Percentiles rank a stretch among this genome's conserved stretches.
Conservation (phyloP, 306 rosid species). For the Oemleria cerasiformis region DNA sequence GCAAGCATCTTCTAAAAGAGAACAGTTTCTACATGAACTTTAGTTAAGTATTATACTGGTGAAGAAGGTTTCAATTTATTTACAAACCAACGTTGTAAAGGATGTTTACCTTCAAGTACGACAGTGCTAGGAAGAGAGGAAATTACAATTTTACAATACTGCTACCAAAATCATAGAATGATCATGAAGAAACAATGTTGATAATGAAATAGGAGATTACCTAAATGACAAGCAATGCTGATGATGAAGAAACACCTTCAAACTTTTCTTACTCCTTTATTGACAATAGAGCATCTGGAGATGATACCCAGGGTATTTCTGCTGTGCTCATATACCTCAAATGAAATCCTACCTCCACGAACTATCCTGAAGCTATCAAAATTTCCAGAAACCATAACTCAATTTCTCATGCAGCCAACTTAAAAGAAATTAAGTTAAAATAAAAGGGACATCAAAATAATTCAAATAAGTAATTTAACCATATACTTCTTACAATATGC, state of each 20-base stretch:
- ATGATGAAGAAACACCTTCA: not conserved
- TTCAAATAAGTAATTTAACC: not conserved
- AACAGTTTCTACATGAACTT: not conserved
- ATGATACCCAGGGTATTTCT: not conserved
- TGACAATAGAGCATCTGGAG: not conserved
- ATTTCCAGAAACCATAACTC: not conserved
- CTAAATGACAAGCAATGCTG: not conserved
- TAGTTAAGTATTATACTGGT: not conserved
- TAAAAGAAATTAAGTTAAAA: not conserved
- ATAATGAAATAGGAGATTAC: not conserved
- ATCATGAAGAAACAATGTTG: not conserved
- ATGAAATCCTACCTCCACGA: not conserved
- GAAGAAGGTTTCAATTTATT: not conserved
- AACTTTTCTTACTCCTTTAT: not conserved
- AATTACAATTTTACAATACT: not conserved
- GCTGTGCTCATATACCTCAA: not conserved
- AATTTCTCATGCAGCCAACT: not conserved
- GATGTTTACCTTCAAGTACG: not conserved
- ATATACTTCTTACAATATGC: not conserved
- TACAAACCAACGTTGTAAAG: not conserved
- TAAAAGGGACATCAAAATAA: not conserved
- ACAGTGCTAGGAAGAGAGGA: not conserved
- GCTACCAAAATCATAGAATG: not conserved
- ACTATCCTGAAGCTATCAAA: not conserved
- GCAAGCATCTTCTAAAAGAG: not conserved